A percentile compares a stretch with the other conserved stretches of the same genome.
Evolutionary conservation across 2,329 filamentous ascomycete species (phyloP).

Genomic region (Microthyrium microscopicum): DNA sequence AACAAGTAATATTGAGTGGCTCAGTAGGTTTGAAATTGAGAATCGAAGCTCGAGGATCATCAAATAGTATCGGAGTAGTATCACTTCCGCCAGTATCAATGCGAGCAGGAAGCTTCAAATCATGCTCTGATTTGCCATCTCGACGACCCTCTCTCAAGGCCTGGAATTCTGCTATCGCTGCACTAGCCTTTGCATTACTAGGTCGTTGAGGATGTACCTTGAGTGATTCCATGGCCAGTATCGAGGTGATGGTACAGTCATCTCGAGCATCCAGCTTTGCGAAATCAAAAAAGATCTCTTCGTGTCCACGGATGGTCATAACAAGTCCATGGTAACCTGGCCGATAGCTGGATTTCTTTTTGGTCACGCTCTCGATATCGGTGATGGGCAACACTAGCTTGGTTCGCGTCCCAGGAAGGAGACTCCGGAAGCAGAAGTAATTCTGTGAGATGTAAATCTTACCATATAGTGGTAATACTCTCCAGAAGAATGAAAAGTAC

Average conservation of each 20-base stretch:
- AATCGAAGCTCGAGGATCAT: constrained; percentile 75
- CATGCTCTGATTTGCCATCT: constrained; percentile 22
- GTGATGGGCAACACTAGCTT: constrained; percentile 67
- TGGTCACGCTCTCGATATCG: constrained; percentile 84
- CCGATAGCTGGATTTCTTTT: constrained; percentile 75
- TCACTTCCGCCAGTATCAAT: constrained; percentile 4
- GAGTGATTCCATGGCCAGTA: constrained; percentile 55
- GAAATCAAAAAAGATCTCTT: constrained; percentile 96
- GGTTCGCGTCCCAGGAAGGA: constrained; percentile 63
- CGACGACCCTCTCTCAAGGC: constrained; percentile 59
- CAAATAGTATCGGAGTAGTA: constrained; percentile 52
- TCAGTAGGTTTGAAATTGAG: constrained; percentile 78
- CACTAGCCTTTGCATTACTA: constrained; percentile 57
- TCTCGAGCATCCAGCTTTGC: constrained; percentile 60
- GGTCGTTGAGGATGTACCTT: too few species aligned
- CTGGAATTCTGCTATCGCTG: constrained; percentile 64
- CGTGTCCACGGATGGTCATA: constrained; percentile 81
- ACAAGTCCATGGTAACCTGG: constrained; percentile 84
- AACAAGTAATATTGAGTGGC: constrained; percentile 69
- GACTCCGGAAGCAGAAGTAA: constrained; percentile 81
- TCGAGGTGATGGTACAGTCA: constrained; percentile 69
- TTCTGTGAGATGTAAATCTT: constrained; percentile 88
- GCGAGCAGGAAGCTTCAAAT: constrained; percentile 16
- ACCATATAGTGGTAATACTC: constrained; percentile 80
- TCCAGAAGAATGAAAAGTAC: constrained; percentile 83